These are phyloP conservation scores for Syzygium syzygioides DNA, from an alignment of 441 rosid genomes.

Conservation along the genomic window DNA sequence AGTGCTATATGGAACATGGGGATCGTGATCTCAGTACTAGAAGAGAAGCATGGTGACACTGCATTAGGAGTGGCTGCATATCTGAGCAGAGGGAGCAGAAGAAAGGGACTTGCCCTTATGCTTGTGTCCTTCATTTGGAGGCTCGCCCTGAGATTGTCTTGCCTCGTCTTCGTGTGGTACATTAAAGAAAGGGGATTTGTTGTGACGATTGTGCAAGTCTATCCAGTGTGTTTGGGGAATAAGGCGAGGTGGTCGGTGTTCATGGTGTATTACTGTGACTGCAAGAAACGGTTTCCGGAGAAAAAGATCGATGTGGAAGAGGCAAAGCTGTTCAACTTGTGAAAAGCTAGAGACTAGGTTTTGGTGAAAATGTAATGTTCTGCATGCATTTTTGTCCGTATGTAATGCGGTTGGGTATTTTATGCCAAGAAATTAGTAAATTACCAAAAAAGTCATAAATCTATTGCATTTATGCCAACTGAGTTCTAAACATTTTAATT, in stretches of 20 bases:
- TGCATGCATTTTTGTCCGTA: not conserved
- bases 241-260: conserved; percentile 33
- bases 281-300: conserved; percentile 22
- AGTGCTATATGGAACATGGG: conserved; percentile 38
- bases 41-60: conserved; percentile 25
- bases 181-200: not conserved
- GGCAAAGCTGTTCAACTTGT: not conserved
- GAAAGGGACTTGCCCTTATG: conserved; percentile 23
- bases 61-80: conserved; percentile 25
- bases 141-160: conserved; percentile 14
- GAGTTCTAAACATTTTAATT: no score
- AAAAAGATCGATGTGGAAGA: conserved; percentile 26
- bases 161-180: not conserved
- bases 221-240: conserved; percentile 16
- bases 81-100: conserved; percentile 22
- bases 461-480: no score
- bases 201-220: not conserved
- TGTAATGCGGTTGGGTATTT: not conserved
- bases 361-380: not conserved
- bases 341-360: not conserved
- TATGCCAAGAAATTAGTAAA: no score
- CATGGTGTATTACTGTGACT: conserved; percentile 26
- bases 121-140: conserved; percentile 29
- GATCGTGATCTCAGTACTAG: conserved; percentile 28
- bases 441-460: no score